A percentile compares a stretch with the other conserved stretches of the same genome.
Evolutionary conservation across 352 stramenopile genomes (phyloP).

Genomic region (Phytophthora niederhauseri): DNA sequence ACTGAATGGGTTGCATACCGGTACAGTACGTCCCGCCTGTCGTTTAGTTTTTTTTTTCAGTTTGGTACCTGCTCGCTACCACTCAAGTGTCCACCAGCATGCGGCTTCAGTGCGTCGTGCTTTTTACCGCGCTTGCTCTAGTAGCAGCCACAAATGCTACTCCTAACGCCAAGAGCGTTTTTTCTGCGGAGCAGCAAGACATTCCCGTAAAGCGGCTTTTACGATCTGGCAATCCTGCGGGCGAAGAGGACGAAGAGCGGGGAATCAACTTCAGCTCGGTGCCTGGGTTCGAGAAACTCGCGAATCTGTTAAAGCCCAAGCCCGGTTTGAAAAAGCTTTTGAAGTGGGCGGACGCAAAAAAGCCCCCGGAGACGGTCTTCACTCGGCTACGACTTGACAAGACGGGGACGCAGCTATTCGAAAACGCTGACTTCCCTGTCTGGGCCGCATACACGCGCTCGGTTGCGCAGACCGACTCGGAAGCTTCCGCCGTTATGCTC

Average conservation of each 20-base stretch:
- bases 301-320: not conserved
- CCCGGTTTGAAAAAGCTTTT: not conserved
- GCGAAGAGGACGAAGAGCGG: not conserved
- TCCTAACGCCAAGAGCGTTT: slow-evolving; percentile 1
- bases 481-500: not conserved
- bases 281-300: not conserved
- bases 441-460: not conserved
- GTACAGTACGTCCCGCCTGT: no score
- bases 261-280: not conserved
- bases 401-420: not conserved
- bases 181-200: not conserved
- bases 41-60: no score
- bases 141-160: not conserved
- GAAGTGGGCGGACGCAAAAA: not conserved
- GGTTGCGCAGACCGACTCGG: not conserved
- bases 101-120: not conserved
- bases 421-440: not conserved
- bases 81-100: not conserved
- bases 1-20: no score
- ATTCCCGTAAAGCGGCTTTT: not conserved
- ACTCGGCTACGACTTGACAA: not conserved
- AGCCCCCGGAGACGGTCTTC: not conserved
- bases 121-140: not conserved
- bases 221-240: not conserved
- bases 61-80: no score